Percentiles rank a stretch among this genome's conserved stretches.
These are phyloP conservation scores for Podila horticola DNA, from an alignment of 192 early-diverging fungal species.

Conservation along the genomic window DNA sequence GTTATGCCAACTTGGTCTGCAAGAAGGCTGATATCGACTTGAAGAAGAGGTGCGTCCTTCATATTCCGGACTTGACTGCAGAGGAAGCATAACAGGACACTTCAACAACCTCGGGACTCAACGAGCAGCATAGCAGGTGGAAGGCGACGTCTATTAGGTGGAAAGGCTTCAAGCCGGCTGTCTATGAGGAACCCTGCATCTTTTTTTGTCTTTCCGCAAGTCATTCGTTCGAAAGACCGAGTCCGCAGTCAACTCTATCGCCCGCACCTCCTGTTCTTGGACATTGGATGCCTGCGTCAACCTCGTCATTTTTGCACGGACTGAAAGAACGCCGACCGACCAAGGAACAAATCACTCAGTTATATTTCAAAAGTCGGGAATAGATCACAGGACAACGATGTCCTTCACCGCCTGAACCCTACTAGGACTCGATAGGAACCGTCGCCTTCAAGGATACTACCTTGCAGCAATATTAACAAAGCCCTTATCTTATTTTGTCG, in stretches of 20 bases:
- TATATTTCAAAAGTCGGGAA: too few relatives aligned
- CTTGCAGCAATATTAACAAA: background rate
- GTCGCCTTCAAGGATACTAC: background rate
- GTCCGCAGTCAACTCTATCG: too few relatives aligned
- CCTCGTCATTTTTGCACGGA: too few relatives aligned
- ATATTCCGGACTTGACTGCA: too few relatives aligned
- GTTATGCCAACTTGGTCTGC: conserved; percentile 98
- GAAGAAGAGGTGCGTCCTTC: conserved; percentile 80
- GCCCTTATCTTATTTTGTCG: background rate
- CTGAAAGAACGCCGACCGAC: too few relatives aligned
- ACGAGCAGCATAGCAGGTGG: background rate
- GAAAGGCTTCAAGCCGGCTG: background rate
- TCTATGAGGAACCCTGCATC: background rate
- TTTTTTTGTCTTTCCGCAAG: background rate
- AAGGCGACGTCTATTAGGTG: background rate
- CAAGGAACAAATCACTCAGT: too few relatives aligned
- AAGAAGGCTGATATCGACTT: conserved; percentile 99
- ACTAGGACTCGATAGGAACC: too few relatives aligned
- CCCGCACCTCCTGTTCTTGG: too few relatives aligned
- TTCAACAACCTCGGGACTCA: background rate
- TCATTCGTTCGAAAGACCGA: too few relatives aligned
- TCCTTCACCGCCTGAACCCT: too few relatives aligned
- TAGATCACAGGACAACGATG: too few relatives aligned
- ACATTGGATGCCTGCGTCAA: too few relatives aligned
- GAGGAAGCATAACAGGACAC: background rate